A percentile compares a stretch with the other conserved stretches of the same genome.
Conservation (phyloP, 306 rosid genomes). For the Mimosa pudica region DNA sequence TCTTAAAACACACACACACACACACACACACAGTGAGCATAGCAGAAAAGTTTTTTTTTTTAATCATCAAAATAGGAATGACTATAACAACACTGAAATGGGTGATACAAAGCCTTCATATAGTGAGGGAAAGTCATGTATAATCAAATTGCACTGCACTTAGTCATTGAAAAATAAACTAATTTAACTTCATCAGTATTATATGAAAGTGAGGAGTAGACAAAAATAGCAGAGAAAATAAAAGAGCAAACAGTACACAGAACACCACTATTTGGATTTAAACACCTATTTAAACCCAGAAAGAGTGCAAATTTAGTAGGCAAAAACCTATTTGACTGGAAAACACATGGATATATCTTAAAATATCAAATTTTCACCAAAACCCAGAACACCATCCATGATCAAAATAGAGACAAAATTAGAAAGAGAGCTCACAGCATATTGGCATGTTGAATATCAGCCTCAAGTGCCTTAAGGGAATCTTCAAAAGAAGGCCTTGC, state of each 20-base stretch:
- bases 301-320: not conserved
- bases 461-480: constrained; percentile 68
- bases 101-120: not conserved
- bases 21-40: not conserved
- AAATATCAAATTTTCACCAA: not conserved
- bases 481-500: constrained; percentile 58
- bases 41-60: not conserved
- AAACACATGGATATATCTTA: not conserved
- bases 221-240: not conserved
- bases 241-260: not conserved
- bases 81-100: not conserved
- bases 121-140: not conserved
- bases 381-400: not conserved
- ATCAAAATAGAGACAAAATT: not conserved
- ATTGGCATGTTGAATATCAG: constrained; percentile 83
- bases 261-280: not conserved
- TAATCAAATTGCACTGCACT: not conserved
- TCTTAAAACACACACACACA: too few species aligned
- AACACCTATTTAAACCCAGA: constrained; percentile 4
- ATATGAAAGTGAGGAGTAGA: not conserved
- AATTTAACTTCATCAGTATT: not conserved
- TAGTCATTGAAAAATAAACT: not conserved
- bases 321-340: not conserved
- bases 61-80: not conserved
- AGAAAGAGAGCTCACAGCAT: constrained; percentile 54